phyloP scores from a whole-genome alignment of 2,329 filamentous ascomycete species.

The Claviceps sp. region DNA sequence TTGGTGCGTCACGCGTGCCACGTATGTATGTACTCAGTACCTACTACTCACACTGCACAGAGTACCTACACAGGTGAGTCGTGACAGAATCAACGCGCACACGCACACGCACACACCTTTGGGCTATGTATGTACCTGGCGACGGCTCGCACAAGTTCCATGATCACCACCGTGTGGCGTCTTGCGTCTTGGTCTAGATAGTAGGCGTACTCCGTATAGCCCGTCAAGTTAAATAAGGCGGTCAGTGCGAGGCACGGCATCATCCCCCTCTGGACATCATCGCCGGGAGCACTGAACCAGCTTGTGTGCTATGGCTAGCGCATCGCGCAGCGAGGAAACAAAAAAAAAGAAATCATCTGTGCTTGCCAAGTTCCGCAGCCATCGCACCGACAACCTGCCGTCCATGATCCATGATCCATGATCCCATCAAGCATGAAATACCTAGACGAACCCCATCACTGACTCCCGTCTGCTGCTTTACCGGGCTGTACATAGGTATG shows the following conservation, averaged over 20 bases:
- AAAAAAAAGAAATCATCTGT: no score
- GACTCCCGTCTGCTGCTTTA: background rate
- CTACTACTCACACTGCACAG: no score
- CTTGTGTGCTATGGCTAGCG: background rate
- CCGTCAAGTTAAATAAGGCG: background rate
- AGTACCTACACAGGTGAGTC: no score
- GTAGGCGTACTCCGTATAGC: background rate
- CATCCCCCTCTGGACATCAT: background rate
- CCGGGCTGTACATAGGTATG: background rate
- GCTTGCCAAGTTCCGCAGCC: background rate
- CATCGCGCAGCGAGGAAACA: background rate
- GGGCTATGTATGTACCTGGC: background rate
- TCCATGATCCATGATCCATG: background rate
- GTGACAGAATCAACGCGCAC: no score
- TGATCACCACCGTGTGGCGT: slow-evolving; percentile 4
- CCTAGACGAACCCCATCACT: background rate
- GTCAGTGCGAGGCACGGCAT: background rate
- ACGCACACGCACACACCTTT: no score
- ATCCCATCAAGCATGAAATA: background rate
- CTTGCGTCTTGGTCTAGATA: background rate
- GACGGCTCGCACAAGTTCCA: background rate
- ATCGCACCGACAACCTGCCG: background rate
- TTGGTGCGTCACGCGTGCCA: no score
- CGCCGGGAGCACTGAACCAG: background rate
- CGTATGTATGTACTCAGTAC: no score